phyloP scores from a whole-genome alignment of 164 flowering plant species.

The Tetrastigma voinierianum region DNA sequence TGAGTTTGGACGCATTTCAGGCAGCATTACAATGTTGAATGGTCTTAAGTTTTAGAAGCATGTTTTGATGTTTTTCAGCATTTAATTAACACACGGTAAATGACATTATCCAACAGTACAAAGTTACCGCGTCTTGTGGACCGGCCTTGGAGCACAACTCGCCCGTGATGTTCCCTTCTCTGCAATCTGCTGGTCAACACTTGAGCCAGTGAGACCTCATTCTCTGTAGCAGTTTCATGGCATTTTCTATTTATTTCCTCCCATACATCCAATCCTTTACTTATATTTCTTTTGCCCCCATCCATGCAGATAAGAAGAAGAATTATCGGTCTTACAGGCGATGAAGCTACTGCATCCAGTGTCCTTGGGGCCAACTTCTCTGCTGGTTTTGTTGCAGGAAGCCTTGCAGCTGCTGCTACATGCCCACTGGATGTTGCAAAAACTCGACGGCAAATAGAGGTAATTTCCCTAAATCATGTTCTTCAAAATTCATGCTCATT shows the following conservation, averaged over 20 bases:
- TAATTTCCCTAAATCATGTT: constrained; percentile 14
- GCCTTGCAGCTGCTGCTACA: constrained; percentile 92
- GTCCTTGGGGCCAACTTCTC: constrained; percentile 81
- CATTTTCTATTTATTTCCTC: no score
- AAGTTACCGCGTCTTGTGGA: constrained; percentile 79
- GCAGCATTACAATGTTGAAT: not conserved
- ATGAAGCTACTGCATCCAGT: constrained; percentile 53
- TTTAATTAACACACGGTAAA: not conserved
- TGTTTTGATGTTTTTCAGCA: not conserved
- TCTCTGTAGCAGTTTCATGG: constrained; percentile 3
- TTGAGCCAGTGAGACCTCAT: constrained; percentile 73
- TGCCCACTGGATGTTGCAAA: constrained; percentile 97
- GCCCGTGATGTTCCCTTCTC: constrained; percentile 99
- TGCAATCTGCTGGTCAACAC: constrained; percentile 96
- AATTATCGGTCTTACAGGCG: constrained; percentile 53
- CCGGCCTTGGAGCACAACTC: constrained; percentile 96
- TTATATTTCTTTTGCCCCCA: not conserved
- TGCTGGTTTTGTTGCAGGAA: constrained; percentile 93
- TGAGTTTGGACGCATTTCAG: not conserved
- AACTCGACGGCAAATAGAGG: constrained; percentile 96
- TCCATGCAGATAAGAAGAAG: constrained; percentile 59
- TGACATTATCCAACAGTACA: constrained; percentile 40
- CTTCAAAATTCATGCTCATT: not conserved
- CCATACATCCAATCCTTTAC: not conserved
- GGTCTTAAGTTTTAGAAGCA: not conserved